These are phyloP conservation scores for Lachnellula suecica DNA, from an alignment of 2,329 filamentous ascomycete genomes.

Conservation along the genomic window DNA sequence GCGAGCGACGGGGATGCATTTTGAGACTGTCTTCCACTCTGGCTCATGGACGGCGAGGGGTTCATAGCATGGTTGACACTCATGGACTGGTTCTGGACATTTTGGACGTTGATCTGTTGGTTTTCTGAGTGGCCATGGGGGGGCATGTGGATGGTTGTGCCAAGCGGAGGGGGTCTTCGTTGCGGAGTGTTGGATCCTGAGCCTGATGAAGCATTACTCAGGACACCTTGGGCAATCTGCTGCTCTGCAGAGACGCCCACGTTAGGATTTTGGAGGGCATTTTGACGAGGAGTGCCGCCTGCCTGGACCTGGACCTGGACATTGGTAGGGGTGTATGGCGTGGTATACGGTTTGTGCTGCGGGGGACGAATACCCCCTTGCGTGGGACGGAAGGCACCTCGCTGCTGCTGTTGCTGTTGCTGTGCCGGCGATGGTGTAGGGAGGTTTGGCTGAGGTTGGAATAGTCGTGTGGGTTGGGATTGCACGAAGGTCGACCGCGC, in stretches of 20 bases:
- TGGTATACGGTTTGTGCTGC: conserved; percentile 31
- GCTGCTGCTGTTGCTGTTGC: conserved; percentile 19
- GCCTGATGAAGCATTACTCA: conserved; percentile 26
- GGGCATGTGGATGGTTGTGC: conserved; percentile 32
- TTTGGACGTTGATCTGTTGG: conserved; percentile 16
- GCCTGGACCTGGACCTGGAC: conserved; percentile 16
- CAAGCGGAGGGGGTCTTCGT: conserved; percentile 31
- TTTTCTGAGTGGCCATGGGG: conserved; percentile 25
- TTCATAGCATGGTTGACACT: conserved; percentile 32
- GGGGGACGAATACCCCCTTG: conserved; percentile 27
- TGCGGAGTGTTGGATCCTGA: conserved; percentile 29
- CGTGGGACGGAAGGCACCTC: conserved; percentile 20
- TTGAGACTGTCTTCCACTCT: conserved; percentile 28
- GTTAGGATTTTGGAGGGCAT: conserved; percentile 18
- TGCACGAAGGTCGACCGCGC: conserved; percentile 23
- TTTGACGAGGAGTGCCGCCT: conserved; percentile 22
- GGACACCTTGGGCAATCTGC: conserved; percentile 34
- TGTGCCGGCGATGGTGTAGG: conserved; percentile 27
- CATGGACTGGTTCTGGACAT: conserved; percentile 21
- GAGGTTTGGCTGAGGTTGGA: conserved; percentile 23
- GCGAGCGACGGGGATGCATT: conserved; percentile 29
- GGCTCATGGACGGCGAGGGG: conserved; percentile 21
- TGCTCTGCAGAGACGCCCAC: conserved; percentile 31
- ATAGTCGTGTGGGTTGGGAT: conserved; percentile 21
- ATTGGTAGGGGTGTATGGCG: conserved; percentile 29